Conservation (phyloP, 176 grass and related monocot genomes). For the Eleusine indica region DNA sequence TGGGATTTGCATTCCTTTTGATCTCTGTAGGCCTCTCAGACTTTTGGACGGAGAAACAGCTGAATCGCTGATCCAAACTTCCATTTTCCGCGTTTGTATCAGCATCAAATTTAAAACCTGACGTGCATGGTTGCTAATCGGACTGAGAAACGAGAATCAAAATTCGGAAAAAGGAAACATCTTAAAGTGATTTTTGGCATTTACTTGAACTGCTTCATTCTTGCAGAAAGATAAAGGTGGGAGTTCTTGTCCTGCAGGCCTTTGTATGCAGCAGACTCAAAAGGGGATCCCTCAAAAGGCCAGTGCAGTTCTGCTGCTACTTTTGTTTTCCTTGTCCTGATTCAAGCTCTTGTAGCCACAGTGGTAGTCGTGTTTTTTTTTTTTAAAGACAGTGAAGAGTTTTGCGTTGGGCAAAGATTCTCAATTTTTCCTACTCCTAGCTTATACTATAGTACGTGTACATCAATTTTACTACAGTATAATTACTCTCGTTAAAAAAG, state of each 20-base stretch:
- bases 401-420: too few relatives aligned
- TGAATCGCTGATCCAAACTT: not conserved
- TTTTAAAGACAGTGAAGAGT: too few relatives aligned
- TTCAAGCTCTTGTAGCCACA: too few relatives aligned
- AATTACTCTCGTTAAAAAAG: too few relatives aligned
- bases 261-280: too few relatives aligned
- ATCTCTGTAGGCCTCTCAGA: not conserved
- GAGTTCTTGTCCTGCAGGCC: not conserved
- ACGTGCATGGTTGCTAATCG: not conserved
- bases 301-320: not conserved
- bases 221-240: not conserved
- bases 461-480: too few relatives aligned
- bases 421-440: too few relatives aligned
- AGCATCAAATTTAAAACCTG: not conserved
- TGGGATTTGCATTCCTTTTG: not conserved
- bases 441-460: too few relatives aligned
- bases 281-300: too few relatives aligned
- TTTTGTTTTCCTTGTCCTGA: not conserved
- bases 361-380: too few relatives aligned
- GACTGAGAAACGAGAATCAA: not conserved
- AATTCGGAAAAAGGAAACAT: not conserved
- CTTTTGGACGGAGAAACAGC: not conserved
- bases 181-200: not conserved
- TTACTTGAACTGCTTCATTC: not conserved
- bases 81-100: too few relatives aligned